Conservation (phyloP, 2,329 filamentous ascomycete genomes). For the Fusarium hostae region DNA sequence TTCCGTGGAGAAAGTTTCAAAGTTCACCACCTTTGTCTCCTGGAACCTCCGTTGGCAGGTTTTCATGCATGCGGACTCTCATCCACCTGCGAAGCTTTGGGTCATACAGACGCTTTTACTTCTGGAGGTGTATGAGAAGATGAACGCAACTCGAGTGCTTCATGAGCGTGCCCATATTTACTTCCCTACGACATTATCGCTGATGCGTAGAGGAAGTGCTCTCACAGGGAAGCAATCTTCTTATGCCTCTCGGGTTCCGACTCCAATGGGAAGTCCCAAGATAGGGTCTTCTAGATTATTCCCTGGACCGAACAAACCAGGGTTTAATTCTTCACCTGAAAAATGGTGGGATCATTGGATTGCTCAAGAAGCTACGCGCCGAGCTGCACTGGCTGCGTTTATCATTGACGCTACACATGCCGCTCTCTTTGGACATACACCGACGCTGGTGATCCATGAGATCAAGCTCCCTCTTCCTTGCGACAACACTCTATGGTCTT, state of each 20-base stretch:
- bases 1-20: constrained; percentile 41
- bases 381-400: constrained; percentile 44
- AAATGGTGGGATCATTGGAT: constrained; percentile 48
- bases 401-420: constrained; percentile 46
- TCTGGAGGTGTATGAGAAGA: constrained; percentile 44
- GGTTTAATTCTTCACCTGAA: constrained; percentile 40
- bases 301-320: constrained; percentile 18
- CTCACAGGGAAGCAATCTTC: constrained; percentile 45
- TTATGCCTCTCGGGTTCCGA: constrained; percentile 42
- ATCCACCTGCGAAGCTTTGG: constrained; percentile 45
- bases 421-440: constrained; percentile 45
- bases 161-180: constrained; percentile 47
- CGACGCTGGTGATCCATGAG: constrained; percentile 45
- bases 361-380: constrained; percentile 45
- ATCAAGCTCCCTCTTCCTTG: constrained; percentile 46
- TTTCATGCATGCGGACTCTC: constrained; percentile 46
- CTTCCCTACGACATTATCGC: constrained; percentile 43
- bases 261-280: constrained; percentile 39
- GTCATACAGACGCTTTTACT: constrained; percentile 45
- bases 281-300: constrained; percentile 28
- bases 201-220: constrained; percentile 45
- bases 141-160: constrained; percentile 44
- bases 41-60: constrained; percentile 46
- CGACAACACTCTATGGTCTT: constrained; percentile 46
- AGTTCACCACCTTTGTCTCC: constrained; percentile 45